Conservation (phyloP, 352 stramenopile genomes). For the Peronospora farinosa region DNA sequence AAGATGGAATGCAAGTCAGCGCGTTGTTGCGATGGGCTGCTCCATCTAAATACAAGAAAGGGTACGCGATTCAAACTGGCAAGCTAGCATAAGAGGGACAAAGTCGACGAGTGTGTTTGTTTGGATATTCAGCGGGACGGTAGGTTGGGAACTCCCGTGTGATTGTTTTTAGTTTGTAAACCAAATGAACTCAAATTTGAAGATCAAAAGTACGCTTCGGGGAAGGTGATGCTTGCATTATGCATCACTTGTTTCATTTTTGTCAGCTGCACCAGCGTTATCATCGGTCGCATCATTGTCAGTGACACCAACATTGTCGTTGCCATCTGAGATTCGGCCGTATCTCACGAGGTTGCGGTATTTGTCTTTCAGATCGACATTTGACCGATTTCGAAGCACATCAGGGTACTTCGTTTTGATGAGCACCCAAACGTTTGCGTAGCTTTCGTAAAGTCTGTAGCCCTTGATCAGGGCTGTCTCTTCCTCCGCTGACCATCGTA, state of each 20-base stretch:
- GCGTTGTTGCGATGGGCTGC: constrained; percentile 14
- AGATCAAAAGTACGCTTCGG: constrained; percentile 15
- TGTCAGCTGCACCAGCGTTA: constrained; percentile 3
- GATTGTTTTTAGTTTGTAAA: constrained; percentile 35
- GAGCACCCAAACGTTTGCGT: constrained; percentile 56
- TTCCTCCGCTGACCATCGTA: constrained; percentile 51
- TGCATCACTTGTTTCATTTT: constrained; percentile 1
- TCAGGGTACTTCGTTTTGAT: constrained; percentile 58
- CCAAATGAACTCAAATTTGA: constrained; percentile 35
- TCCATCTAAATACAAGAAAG: constrained; percentile 22
- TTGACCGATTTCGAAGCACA: constrained; percentile 44
- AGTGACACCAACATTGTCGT: constrained; percentile 9
- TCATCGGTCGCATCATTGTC: constrained; percentile 19
- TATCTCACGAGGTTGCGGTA: constrained; percentile 66
- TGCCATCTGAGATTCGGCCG: constrained; percentile 22
- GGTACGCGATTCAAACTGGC: constrained; percentile 6
- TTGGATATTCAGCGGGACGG: constrained; percentile 23
- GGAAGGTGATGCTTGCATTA: background rate
- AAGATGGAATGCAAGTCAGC: constrained; percentile 7
- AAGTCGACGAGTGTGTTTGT: constrained; percentile 31
- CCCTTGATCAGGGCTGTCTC: constrained; percentile 54
- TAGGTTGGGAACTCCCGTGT: constrained; percentile 11
- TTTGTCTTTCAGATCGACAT: constrained; percentile 83
- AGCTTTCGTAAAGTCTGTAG: constrained; percentile 39
- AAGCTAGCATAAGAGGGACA: constrained; percentile 8